A percentile compares a stretch with the other conserved stretches of the same genome.
Evolutionary conservation across 1,284 basidiomycete genomes (phyloP).

Genomic region (Taiwanofungus camphoratus): DNA sequence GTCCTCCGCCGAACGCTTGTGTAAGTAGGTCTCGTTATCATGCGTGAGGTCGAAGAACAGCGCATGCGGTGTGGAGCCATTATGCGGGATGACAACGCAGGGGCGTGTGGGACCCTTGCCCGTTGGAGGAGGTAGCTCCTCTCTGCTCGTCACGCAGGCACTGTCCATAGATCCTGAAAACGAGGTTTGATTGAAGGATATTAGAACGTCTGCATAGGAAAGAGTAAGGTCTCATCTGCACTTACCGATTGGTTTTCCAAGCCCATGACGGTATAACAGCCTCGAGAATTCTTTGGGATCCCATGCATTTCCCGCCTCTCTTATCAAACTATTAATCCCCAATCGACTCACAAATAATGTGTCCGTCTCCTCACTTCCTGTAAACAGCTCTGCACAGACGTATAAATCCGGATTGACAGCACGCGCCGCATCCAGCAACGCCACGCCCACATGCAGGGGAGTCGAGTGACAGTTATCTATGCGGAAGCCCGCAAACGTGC

Average conservation of each 20-base stretch:
- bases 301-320: conserved; percentile 88
- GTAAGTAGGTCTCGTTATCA: conserved; percentile 87
- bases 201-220: too few relatives aligned
- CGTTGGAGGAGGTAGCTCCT: conserved; percentile 73
- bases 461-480: conserved; percentile 99
- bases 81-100: conserved; percentile 72
- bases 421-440: conserved; percentile 88
- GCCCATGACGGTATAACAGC: conserved; percentile 79
- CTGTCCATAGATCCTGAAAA: conserved; percentile 86
- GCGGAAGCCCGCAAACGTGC: conserved; percentile 89
- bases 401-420: conserved; percentile 89
- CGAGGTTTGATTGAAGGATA: too few relatives aligned
- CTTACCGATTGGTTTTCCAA: conserved; percentile 86
- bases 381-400: conserved; percentile 95
- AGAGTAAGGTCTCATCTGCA: too few relatives aligned
- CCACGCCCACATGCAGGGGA: conserved; percentile 88
- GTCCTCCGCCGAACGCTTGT: conserved; percentile 90
- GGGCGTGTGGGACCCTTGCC: conserved; percentile 72
- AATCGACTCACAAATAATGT: conserved; percentile 84
- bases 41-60: conserved; percentile 93
- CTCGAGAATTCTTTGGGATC: conserved; percentile 85
- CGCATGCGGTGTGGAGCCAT: conserved; percentile 85
- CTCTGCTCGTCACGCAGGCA: conserved; percentile 71
- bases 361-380: conserved; percentile 93
- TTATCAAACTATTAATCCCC: conserved; percentile 87